Conservation (phyloP, 441 rosid genomes). For the Corymbia citriodora region DNA sequence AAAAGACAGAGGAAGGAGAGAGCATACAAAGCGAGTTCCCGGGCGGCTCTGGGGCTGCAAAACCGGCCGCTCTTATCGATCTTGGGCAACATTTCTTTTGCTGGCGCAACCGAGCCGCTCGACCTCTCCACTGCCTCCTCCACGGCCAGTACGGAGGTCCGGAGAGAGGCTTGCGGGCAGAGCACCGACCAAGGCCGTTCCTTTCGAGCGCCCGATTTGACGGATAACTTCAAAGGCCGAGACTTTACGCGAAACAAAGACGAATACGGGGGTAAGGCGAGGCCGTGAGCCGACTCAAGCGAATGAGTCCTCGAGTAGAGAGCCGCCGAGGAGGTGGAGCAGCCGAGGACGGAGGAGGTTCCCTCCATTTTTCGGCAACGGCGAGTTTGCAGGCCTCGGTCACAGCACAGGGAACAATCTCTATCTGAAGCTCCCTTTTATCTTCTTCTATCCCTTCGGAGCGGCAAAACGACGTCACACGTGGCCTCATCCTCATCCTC, state of each 20-base stretch:
- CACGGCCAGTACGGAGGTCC: conserved; percentile 24
- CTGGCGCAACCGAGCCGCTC: conserved; percentile 2
- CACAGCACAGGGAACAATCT: background rate
- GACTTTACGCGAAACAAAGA: background rate
- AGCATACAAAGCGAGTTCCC: conserved; percentile 88
- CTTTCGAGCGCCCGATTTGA: background rate
- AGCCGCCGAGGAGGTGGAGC: conserved; percentile 1
- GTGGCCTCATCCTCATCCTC: no score
- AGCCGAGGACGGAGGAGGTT: conserved; percentile 18
- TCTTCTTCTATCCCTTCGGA: background rate
- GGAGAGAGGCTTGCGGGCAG: conserved; percentile 15
- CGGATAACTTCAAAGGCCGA: background rate
- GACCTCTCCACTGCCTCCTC: conserved; percentile 26
- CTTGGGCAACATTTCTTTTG: conserved; percentile 52
- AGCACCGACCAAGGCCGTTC: background rate
- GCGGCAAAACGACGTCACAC: background rate
- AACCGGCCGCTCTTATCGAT: conserved; percentile 84
- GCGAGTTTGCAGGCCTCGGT: background rate
- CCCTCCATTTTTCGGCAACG: conserved; percentile 20
- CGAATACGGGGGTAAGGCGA: background rate
- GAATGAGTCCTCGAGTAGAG: background rate
- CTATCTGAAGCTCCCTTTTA: background rate
- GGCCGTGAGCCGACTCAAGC: background rate
- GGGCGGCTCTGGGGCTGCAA: conserved; percentile 94
- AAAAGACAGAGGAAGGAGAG: background rate